Evolutionary conservation across 2,329 filamentous ascomycete genomes (phyloP).

Genomic region (Verticillium zaregamsianum): DNA sequence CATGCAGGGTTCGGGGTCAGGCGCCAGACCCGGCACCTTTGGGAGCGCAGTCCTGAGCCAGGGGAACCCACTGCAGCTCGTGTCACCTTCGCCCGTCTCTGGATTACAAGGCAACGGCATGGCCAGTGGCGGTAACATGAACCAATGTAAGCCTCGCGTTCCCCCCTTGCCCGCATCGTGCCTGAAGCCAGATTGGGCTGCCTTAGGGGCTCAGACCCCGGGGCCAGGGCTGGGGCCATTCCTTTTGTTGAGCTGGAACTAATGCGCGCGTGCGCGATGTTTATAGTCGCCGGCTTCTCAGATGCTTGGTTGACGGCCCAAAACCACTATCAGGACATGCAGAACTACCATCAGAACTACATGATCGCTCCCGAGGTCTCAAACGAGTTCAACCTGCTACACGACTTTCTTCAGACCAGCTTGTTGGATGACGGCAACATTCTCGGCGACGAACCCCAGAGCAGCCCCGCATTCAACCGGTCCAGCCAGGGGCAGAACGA

Average conservation of each 20-base stretch:
- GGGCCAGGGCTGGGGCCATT: neutral
- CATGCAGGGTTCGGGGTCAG: neutral
- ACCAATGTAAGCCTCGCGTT: conserved; percentile 60
- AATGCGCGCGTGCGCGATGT: neutral
- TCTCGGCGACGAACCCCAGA: conserved; percentile 63
- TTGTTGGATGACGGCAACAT: conserved; percentile 78
- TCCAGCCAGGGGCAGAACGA: conserved; percentile 36
- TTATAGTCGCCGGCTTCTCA: conserved; percentile 69
- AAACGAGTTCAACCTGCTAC: conserved; percentile 94
- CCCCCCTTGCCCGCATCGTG: conserved; percentile 5
- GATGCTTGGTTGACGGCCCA: conserved; percentile 78
- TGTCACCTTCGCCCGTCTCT: conserved; percentile 67
- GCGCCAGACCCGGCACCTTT: conserved; percentile 7
- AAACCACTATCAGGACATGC: conserved; percentile 90
- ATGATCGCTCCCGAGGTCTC: conserved; percentile 91
- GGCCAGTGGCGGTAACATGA: conserved; percentile 55
- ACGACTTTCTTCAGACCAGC: conserved; percentile 92
- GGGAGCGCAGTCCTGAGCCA: conserved; percentile 36
- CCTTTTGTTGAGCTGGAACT: neutral
- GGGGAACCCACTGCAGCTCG: conserved; percentile 58
- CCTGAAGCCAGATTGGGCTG: conserved; percentile 9
- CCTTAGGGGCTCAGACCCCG: neutral
- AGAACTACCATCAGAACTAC: conserved; percentile 88
- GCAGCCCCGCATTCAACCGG: conserved; percentile 36
- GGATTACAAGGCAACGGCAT: conserved; percentile 59